Percentiles rank a stretch among this genome's conserved stretches.
phyloP scores from a whole-genome alignment of 495 filamentous ascomycete genomes.

The Xylaria castorea region DNA sequence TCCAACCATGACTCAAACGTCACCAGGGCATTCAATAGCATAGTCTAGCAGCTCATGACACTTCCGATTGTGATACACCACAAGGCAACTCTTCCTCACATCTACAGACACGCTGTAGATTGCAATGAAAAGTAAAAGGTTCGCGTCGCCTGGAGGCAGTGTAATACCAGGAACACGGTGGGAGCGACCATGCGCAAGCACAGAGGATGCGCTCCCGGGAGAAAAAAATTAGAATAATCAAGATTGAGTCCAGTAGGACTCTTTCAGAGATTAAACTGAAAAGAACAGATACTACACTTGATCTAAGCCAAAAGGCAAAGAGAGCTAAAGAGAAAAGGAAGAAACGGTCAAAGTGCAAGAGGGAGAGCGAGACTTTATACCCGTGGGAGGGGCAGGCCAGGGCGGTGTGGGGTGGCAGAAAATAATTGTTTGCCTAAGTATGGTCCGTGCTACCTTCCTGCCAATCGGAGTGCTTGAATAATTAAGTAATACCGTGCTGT shows the following conservation, averaged over 20 bases:
- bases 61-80: no score
- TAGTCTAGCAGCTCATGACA: no score
- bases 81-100: slow-evolving; percentile 70
- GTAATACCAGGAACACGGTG: slow-evolving; percentile 90
- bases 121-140: slow-evolving; percentile 60
- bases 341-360: slow-evolving; percentile 31
- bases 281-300: slow-evolving; percentile 99
- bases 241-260: slow-evolving; percentile 71
- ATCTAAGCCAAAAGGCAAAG: slow-evolving; percentile 87
- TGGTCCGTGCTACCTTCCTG: neutral
- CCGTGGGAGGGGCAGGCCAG: neutral
- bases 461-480: neutral
- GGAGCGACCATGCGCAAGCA: slow-evolving; percentile 76
- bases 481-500: neutral
- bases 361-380: slow-evolving; percentile 23
- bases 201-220: slow-evolving; percentile 65
- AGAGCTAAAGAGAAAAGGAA: slow-evolving; percentile 53
- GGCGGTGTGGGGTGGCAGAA: slow-evolving; percentile 27
- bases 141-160: slow-evolving; percentile 88
- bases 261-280: slow-evolving; percentile 91
- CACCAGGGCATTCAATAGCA: no score
- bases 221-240: slow-evolving; percentile 88
- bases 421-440: neutral
- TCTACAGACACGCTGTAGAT: slow-evolving; percentile 60
- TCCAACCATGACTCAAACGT: no score